These are phyloP conservation scores for Talaromyces wortmannii DNA, from an alignment of 495 filamentous ascomycete species.

Conservation along the genomic window DNA sequence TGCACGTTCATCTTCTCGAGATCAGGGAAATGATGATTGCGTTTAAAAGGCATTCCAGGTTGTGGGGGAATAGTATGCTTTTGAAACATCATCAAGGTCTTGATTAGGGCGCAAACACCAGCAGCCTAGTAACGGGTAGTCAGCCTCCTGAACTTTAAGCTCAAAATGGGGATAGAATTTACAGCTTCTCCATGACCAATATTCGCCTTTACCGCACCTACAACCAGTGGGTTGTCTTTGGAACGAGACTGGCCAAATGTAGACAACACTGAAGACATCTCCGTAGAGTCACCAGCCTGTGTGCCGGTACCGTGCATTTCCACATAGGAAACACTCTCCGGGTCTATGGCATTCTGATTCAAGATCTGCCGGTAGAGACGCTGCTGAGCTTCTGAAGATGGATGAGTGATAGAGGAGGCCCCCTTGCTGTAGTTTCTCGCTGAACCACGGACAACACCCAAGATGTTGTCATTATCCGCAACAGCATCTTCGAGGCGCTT, in stretches of 20 bases:
- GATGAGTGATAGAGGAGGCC: slow-evolving; percentile 32
- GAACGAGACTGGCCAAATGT: slow-evolving; percentile 49
- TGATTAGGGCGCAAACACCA: slow-evolving; percentile 14
- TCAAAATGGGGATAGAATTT: neutral
- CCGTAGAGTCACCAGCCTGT: slow-evolving; percentile 33
- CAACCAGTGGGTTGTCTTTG: slow-evolving; percentile 8
- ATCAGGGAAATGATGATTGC: neutral
- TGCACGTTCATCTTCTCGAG: neutral
- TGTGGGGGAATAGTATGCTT: slow-evolving; percentile 12
- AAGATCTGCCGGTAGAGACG: slow-evolving; percentile 32
- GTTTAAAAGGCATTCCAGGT: slow-evolving; percentile 10
- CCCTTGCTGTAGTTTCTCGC: slow-evolving; percentile 34
- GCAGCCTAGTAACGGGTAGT: neutral
- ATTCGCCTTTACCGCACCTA: slow-evolving; percentile 30
- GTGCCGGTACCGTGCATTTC: slow-evolving; percentile 45
- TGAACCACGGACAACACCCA: slow-evolving; percentile 34
- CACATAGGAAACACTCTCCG: slow-evolving; percentile 34
- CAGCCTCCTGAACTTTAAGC: neutral
- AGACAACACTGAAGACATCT: slow-evolving; percentile 37
- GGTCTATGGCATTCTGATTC: slow-evolving; percentile 27
- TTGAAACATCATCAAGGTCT: slow-evolving; percentile 15
- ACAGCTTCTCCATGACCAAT: slow-evolving; percentile 22
- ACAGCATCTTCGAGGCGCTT: slow-evolving; percentile 44
- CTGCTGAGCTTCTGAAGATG: slow-evolving; percentile 34
- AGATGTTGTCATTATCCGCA: slow-evolving; percentile 40